A percentile compares a stretch with the other conserved stretches of the same genome.
phyloP scores from a whole-genome alignment of 225 moss, liverwort and hornwort species.

The Takakia lepidozioides region DNA sequence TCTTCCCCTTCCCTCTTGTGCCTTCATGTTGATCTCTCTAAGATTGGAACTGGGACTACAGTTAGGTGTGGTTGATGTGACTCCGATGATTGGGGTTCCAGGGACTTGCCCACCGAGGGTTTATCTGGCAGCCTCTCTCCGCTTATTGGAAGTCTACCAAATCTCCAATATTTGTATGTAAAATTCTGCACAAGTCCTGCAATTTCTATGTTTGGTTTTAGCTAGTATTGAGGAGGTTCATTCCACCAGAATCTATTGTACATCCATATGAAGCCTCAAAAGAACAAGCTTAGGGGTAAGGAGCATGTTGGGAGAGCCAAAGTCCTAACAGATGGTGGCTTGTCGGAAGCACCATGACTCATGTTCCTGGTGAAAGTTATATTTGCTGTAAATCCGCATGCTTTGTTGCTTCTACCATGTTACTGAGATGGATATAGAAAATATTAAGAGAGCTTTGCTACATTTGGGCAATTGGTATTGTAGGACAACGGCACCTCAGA shows the following conservation, averaged over 20 bases:
- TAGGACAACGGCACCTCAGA: too few relatives aligned
- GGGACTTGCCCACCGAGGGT: conserved; percentile 39
- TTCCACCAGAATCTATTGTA: too few relatives aligned
- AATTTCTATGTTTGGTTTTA: too few relatives aligned
- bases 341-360: not conserved
- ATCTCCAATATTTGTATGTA: conserved; percentile 55
- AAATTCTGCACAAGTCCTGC: conserved; percentile 4
- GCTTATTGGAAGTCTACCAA: conserved; percentile 41
- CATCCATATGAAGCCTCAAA: too few relatives aligned
- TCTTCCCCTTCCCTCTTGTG: too few relatives aligned
- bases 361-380: not conserved
- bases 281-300: too few relatives aligned
- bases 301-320: too few relatives aligned
- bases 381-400: not conserved
- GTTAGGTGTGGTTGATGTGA: too few relatives aligned
- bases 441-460: not conserved
- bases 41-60: too few relatives aligned
- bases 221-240: too few relatives aligned
- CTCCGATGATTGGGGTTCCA: conserved; percentile 14
- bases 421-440: not conserved
- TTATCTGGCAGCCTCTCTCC: conserved; percentile 43
- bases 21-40: too few relatives aligned
- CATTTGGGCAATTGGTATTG: not conserved
- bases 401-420: not conserved
- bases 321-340: too few relatives aligned